A percentile compares a stretch with the other conserved stretches of the same genome.
These are phyloP conservation scores for Mayamaea pseudoterrestris DNA, from an alignment of 108 stramenopile genomes.

Conservation along the genomic window DNA sequence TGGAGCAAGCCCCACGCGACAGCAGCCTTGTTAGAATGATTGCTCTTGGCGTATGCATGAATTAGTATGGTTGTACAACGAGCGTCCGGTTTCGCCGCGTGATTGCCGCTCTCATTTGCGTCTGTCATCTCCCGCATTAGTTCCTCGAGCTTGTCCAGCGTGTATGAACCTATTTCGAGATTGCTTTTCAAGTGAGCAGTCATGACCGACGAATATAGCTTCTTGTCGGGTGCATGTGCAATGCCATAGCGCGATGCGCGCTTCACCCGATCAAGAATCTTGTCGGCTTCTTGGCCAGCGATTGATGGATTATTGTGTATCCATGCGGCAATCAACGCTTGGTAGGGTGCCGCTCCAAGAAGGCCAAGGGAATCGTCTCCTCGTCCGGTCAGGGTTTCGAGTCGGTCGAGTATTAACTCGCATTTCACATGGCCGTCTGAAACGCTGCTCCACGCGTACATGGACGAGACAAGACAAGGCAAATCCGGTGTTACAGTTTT, in stretches of 20 bases:
- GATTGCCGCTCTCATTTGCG: neutral
- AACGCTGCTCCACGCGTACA: conserved; percentile 1
- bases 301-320: neutral
- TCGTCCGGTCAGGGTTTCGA: neutral
- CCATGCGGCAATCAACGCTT: neutral
- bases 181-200: neutral
- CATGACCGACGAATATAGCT: neutral
- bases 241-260: neutral
- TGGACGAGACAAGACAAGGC: neutral
- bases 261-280: neutral
- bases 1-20: conserved; percentile 17
- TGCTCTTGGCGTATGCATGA: conserved; percentile 28
- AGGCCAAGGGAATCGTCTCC: no score
- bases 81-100: neutral
- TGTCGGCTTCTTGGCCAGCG: neutral
- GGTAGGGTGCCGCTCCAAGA: conserved; percentile 3
- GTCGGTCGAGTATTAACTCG: no score
- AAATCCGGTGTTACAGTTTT: neutral
- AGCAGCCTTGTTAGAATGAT: conserved; percentile 11
- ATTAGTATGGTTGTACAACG: conserved; percentile 11
- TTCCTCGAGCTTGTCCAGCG: neutral
- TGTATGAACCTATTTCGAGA: no score
- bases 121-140: neutral
- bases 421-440: no score
- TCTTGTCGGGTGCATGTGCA: neutral